These are phyloP conservation scores for Botryotinia convoluta DNA, from an alignment of 2,329 filamentous ascomycete species.

Conservation along the genomic window DNA sequence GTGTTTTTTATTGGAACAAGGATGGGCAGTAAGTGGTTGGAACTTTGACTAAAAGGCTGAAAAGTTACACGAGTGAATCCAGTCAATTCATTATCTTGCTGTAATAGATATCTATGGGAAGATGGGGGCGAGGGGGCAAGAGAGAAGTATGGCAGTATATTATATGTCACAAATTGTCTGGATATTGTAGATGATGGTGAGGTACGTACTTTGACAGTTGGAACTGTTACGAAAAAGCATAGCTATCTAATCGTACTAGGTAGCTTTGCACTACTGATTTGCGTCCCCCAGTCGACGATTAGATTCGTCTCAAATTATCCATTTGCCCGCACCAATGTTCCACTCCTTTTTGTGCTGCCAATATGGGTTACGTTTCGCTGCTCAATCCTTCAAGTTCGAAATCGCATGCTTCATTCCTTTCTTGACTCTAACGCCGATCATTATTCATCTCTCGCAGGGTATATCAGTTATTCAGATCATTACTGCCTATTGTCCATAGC, in stretches of 20 bases:
- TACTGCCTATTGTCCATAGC: constrained; percentile 1
- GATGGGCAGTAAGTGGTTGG: neutral
- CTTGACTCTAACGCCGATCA: constrained; percentile 11
- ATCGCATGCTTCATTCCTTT: constrained; percentile 3
- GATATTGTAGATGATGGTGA: neutral
- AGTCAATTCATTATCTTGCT: neutral
- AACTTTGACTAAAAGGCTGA: neutral
- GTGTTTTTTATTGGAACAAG: constrained; percentile 1
- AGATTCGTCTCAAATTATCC: neutral
- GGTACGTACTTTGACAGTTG: neutral
- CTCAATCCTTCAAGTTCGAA: neutral
- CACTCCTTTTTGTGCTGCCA: neutral
- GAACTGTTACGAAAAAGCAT: neutral
- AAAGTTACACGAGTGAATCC: neutral
- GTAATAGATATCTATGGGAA: neutral
- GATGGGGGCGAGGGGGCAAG: neutral
- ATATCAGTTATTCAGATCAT: constrained; percentile 5
- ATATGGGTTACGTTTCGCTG: neutral
- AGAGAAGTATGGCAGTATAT: neutral
- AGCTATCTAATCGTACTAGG: neutral
- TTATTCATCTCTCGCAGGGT: constrained; percentile 12
- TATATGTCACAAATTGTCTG: neutral
- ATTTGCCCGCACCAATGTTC: neutral
- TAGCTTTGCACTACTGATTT: neutral
- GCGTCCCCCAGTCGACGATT: constrained; percentile 4